Conservation (phyloP, 208 protist genomes). For the Trypanosoma grayi region DNA sequence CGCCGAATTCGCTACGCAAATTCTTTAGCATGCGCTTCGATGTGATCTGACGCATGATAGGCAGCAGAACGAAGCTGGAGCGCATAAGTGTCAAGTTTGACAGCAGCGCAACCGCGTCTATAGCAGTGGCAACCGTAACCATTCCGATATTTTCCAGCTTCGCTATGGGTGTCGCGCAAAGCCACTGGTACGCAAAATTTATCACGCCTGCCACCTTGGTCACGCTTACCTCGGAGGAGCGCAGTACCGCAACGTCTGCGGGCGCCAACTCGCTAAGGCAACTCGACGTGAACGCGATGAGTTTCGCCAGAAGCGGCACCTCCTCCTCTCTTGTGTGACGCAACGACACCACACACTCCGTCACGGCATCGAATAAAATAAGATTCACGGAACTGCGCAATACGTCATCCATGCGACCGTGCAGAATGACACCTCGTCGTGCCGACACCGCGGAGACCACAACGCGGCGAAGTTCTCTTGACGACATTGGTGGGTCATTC, state of each 20-base stretch:
- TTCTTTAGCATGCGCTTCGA: conserved; percentile 54
- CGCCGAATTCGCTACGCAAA: conserved; percentile 59
- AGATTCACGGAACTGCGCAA: conserved; percentile 81
- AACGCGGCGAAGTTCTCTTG: conserved; percentile 48
- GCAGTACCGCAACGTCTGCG: conserved; percentile 66
- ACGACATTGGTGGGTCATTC: conserved; percentile 21
- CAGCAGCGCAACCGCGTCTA: conserved; percentile 61
- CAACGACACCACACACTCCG: conserved; percentile 72
- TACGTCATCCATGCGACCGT: conserved; percentile 76
- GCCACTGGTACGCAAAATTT: conserved; percentile 75
- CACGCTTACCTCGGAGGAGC: conserved; percentile 70
- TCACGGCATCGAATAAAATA: conserved; percentile 84
- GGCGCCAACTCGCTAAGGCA: conserved; percentile 63
- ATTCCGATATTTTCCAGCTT: conserved; percentile 77
- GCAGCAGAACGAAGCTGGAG: conserved; percentile 36
- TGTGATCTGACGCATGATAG: conserved; percentile 50
- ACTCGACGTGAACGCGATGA: conserved; percentile 70
- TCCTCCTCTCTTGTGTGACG: conserved; percentile 47
- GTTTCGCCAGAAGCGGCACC: conserved; percentile 51
- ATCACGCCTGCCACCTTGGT: conserved; percentile 63
- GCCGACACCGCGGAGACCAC: conserved; percentile 63
- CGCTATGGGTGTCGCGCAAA: conserved; percentile 64
- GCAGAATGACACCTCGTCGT: conserved; percentile 64
- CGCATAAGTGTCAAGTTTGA: conserved; percentile 75
- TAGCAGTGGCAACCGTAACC: conserved; percentile 59